Evolutionary conservation across 257 asterid genomes (phyloP).

Genomic region (Plantago elongata): DNA sequence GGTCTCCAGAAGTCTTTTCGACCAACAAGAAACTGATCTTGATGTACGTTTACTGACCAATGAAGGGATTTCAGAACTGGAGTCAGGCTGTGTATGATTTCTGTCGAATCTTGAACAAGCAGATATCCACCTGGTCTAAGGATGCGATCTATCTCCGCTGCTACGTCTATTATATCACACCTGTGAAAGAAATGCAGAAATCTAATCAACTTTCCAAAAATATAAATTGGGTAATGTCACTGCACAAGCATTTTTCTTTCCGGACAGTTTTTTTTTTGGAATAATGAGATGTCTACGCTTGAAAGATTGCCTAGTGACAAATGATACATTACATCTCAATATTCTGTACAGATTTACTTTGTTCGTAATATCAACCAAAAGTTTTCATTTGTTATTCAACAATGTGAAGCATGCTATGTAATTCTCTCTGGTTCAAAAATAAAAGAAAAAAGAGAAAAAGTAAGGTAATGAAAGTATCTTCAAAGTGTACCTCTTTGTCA

Average conservation of each 20-base stretch:
- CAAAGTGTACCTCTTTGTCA: slow-evolving; percentile 56
- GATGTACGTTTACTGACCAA: slow-evolving; percentile 65
- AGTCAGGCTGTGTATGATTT: slow-evolving; percentile 41
- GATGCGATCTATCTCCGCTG: slow-evolving; percentile 79
- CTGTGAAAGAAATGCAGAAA: slow-evolving; percentile 34
- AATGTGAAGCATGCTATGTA: not conserved
- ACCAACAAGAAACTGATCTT: slow-evolving; percentile 74
- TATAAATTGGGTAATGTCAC: not conserved
- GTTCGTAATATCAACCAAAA: no score
- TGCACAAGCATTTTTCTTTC: not conserved
- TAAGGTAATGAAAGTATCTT: not conserved
- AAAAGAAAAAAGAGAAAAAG: no score
- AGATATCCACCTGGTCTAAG: slow-evolving; percentile 85
- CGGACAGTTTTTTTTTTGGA: not conserved
- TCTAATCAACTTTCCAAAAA: not conserved
- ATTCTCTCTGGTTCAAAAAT: no score
- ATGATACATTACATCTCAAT: no score
- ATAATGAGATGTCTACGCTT: no score
- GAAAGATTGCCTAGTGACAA: no score
- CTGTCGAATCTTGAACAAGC: slow-evolving; percentile 66
- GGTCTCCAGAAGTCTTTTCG: slow-evolving; percentile 90
- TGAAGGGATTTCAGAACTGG: slow-evolving; percentile 67
- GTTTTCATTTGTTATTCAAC: not conserved
- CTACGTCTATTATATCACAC: slow-evolving; percentile 68
- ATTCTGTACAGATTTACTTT: no score